Evolutionary conservation across 192 early-diverging fungal species (phyloP).

Genomic region (Backusella parvicylindrica): DNA sequence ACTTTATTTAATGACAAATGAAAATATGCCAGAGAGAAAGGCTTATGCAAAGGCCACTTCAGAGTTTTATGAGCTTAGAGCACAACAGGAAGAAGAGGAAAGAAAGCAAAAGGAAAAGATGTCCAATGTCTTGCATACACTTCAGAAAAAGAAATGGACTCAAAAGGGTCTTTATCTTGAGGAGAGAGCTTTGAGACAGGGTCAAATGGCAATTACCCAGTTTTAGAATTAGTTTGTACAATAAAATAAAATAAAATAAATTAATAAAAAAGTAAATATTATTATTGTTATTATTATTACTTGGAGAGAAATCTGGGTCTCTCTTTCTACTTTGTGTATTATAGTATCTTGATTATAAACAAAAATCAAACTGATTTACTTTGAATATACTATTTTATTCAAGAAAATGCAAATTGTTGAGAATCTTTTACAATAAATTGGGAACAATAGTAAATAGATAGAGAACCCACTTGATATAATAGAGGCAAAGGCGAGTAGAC

Average conservation of each 20-base stretch:
- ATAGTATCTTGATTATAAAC: too few relatives aligned
- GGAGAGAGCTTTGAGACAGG: constrained; percentile 24
- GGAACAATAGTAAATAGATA: too few relatives aligned
- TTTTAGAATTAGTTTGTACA: constrained; percentile 4
- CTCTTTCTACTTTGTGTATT: too few relatives aligned
- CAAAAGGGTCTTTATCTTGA: constrained; percentile 25
- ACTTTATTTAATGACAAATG: constrained; percentile 66
- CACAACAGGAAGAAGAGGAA: constrained; percentile 70
- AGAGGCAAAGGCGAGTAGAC: too few relatives aligned
- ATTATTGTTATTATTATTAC: too few relatives aligned
- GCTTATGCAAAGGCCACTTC: constrained; percentile 76
- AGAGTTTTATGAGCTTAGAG: constrained; percentile 81
- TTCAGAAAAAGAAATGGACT: constrained; percentile 17
- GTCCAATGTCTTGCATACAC: constrained; percentile 19
- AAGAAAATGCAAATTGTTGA: too few relatives aligned
- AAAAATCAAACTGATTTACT: too few relatives aligned
- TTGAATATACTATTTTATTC: too few relatives aligned
- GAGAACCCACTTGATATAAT: too few relatives aligned
- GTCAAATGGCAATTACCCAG: constrained; percentile 7
- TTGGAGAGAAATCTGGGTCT: too few relatives aligned
- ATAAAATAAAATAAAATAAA: not conserved
- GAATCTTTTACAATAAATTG: too few relatives aligned
- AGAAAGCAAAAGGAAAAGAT: constrained; percentile 60
- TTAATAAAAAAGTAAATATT: too few relatives aligned
- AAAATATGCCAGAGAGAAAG: constrained; percentile 62